phyloP scores from a whole-genome alignment of 1,139 yeast species.

The Ashbya aceris region DNA sequence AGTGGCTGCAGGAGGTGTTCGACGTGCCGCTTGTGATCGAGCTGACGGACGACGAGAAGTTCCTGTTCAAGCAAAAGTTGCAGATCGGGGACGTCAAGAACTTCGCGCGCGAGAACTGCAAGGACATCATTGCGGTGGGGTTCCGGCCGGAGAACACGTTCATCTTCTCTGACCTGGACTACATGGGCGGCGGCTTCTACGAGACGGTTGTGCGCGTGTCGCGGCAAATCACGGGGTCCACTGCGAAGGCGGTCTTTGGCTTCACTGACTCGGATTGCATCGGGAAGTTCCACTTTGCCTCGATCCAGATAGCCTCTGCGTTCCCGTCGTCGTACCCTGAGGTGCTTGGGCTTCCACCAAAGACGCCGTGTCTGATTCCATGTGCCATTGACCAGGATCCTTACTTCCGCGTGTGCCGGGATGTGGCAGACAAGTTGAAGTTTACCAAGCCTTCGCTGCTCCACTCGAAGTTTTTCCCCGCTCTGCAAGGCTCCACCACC shows the following conservation, averaged over 20 bases:
- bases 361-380: slow-evolving; percentile 94
- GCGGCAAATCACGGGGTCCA: slow-evolving; percentile 89
- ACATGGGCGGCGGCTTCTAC: slow-evolving; percentile 90
- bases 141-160: slow-evolving; percentile 92
- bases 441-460: slow-evolving; percentile 85
- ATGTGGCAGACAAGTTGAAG: slow-evolving; percentile 88
- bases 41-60: slow-evolving; percentile 96
- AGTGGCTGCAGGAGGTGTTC: slow-evolving; percentile 97
- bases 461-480: slow-evolving; percentile 96
- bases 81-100: slow-evolving; percentile 80
- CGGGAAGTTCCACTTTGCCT: slow-evolving; percentile 91
- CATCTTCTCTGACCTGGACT: slow-evolving; percentile 82
- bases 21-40: slow-evolving; percentile 95
- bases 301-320: slow-evolving; percentile 91
- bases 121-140: slow-evolving; percentile 91
- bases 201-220: slow-evolving; percentile 92
- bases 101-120: slow-evolving; percentile 74
- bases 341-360: slow-evolving; percentile 70
- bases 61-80: slow-evolving; percentile 82
- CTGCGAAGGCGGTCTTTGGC: slow-evolving; percentile 97
- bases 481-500: slow-evolving; percentile 91
- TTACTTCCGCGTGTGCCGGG: slow-evolving; percentile 94
- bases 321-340: slow-evolving; percentile 96
- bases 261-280: slow-evolving; percentile 91
- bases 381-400: slow-evolving; percentile 99